Percentiles rank a stretch among this genome's conserved stretches.
Conservation (phyloP, 768 basidiomycete species). For the Harrya chromipes region DNA sequence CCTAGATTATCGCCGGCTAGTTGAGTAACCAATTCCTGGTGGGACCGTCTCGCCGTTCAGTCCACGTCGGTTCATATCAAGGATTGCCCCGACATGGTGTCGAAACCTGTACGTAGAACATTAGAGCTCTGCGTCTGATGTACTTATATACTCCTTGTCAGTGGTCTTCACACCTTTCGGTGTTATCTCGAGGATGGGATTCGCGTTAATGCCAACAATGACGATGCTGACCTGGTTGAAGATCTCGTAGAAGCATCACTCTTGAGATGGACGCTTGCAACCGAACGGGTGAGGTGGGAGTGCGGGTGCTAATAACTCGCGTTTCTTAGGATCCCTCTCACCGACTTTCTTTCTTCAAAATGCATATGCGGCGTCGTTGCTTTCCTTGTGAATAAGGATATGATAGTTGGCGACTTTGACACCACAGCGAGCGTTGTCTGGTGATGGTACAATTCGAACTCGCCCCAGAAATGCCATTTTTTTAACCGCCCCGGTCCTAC, state of each 20-base stretch:
- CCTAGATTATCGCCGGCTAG: background rate
- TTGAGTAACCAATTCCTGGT: background rate
- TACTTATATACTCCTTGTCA: background rate
- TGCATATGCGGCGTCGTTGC: conserved; percentile 6
- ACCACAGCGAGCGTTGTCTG: background rate
- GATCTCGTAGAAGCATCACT: conserved; percentile 9
- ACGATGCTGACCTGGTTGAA: conserved; percentile 9
- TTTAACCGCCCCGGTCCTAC: conserved; percentile 5
- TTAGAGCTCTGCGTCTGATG: too few relatives aligned
- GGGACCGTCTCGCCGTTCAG: conserved; percentile 4
- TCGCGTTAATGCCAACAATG: conserved; percentile 9
- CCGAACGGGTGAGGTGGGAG: conserved; percentile 5
- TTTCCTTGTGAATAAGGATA: background rate
- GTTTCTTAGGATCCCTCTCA: conserved; percentile 9
- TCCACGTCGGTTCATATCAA: conserved; percentile 6
- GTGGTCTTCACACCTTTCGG: conserved; percentile 4
- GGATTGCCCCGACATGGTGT: conserved; percentile 2
- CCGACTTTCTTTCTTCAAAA: conserved; percentile 11
- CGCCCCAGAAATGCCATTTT: conserved; percentile 5
- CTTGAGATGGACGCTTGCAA: conserved; percentile 8
- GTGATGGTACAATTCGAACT: background rate
- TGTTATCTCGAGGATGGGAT: conserved; percentile 7
- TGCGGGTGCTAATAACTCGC: conserved; percentile 7
- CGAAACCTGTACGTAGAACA: background rate
- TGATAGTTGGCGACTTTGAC: conserved; percentile 5